Evolutionary conservation across 2,329 filamentous ascomycete genomes (phyloP).

Genomic region (Ophiostoma sp.): DNA sequence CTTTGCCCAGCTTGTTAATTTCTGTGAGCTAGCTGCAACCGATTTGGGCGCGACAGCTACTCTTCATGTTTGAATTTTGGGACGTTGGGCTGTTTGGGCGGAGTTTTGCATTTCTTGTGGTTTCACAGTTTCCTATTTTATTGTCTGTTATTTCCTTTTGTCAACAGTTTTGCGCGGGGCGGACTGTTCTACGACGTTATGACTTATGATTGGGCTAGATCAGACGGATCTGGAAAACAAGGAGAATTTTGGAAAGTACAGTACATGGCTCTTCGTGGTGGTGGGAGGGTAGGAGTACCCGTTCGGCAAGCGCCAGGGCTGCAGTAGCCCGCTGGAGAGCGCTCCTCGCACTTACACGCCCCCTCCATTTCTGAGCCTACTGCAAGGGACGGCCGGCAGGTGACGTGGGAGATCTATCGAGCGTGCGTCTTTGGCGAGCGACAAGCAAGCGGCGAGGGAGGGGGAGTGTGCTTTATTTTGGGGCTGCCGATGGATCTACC

Average conservation of each 20-base stretch:
- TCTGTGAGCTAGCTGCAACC: neutral
- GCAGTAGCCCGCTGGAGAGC: conserved; percentile 27
- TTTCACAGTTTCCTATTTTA: conserved; percentile 11
- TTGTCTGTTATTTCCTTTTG: conserved; percentile 13
- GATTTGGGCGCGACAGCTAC: neutral
- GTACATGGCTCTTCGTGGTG: conserved; percentile 30
- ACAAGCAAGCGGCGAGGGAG: conserved; percentile 22
- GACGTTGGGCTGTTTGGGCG: conserved; percentile 14
- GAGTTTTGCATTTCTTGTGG: conserved; percentile 8
- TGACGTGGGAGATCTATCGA: conserved; percentile 9
- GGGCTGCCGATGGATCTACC: conserved; percentile 10
- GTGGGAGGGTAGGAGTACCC: conserved; percentile 24
- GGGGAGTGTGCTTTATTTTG: conserved; percentile 24
- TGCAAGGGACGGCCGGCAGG: conserved; percentile 25
- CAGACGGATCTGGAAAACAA: conserved; percentile 32
- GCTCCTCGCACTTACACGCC: conserved; percentile 21
- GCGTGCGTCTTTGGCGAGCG: conserved; percentile 10
- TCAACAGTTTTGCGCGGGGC: conserved; percentile 27
- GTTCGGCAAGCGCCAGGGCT: conserved; percentile 31
- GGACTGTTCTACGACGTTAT: conserved; percentile 43
- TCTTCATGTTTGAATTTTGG: conserved; percentile 3
- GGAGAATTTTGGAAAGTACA: conserved; percentile 39
- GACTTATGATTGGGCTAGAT: conserved; percentile 50
- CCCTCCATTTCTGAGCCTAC: conserved; percentile 18
- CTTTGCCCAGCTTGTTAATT: neutral